A percentile compares a stretch with the other conserved stretches of the same genome.
Evolutionary conservation across 1,284 basidiomycete species (phyloP).

Genomic region (Moesziomyces aphidis): DNA sequence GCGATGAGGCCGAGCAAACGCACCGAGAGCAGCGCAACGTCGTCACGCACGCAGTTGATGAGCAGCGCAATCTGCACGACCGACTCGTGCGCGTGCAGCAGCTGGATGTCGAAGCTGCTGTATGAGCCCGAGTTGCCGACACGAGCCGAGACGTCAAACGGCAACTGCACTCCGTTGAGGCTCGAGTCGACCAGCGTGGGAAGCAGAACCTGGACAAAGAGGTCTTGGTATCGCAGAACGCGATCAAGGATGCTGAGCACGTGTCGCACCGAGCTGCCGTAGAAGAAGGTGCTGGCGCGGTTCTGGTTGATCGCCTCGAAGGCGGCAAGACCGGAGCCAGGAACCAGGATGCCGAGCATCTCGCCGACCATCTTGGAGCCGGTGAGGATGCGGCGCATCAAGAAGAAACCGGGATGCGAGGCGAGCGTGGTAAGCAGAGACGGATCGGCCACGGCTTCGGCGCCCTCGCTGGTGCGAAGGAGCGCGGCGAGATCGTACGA

Average conservation of each 20-base stretch:
- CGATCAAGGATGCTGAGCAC: conserved; percentile 85
- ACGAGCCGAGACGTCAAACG: conserved; percentile 45
- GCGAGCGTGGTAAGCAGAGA: conserved; percentile 66
- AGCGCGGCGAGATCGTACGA: conserved; percentile 78
- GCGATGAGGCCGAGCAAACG: conserved; percentile 81
- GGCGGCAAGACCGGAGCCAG: conserved; percentile 55
- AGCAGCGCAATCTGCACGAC: conserved; percentile 87
- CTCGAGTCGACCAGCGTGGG: conserved; percentile 77
- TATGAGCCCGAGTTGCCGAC: conserved; percentile 69
- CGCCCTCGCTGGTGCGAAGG: conserved; percentile 30
- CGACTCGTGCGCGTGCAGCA: conserved; percentile 77
- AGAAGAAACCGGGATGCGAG: conserved; percentile 85
- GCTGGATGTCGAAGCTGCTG: conserved; percentile 79
- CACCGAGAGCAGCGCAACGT: conserved; percentile 82
- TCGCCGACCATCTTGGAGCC: conserved; percentile 78
- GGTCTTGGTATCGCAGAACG: conserved; percentile 84
- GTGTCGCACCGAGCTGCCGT: conserved; percentile 80
- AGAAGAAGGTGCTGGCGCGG: conserved; percentile 77
- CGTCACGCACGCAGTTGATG: conserved; percentile 79
- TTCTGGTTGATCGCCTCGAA: conserved; percentile 73
- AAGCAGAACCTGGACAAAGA: conserved; percentile 88
- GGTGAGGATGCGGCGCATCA: conserved; percentile 83
- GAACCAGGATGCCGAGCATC: conserved; percentile 78
- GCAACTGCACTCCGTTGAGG: conserved; percentile 34
- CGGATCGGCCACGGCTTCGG: conserved; percentile 53